Base-by-base conservation (phyloP, 768 basidiomycete species). In the Artomyces pyxidatus region DNA sequence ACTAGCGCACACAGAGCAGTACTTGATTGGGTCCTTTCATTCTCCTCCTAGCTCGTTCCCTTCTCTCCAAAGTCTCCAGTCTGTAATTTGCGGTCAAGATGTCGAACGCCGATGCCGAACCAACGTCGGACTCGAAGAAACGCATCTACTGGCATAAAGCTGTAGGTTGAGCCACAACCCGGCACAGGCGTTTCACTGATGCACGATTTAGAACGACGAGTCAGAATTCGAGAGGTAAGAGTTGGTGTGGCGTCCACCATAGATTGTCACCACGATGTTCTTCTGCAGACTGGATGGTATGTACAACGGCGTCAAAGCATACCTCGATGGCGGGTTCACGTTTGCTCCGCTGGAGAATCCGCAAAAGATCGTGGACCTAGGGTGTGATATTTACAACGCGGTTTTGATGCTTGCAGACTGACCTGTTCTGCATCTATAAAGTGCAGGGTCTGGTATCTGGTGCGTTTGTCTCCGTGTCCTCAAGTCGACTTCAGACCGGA, bases 301-400 rank as follows among this genome's bases (percentile, higher is more conserved):
- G 46, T 58, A 62, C 32, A 47, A 50, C 26, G 58, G 54, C 10
- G 45, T 62, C 48, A 59, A 52, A 47, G 42, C 27, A 5, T 61
- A 53, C 42, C 28, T 59, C 26, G 49, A 50, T 10, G 49, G 55
- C 29, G 46, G 49, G 14, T 35, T 59, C 19, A 46, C 51, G 19
- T 43, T 53, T 9, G 56, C 48, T 4, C 50, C 51, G 22, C 48
- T 62, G 14, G 49, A 48, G 4, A 48, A 56, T 14, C 61, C 61
- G 0, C 49, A 47, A n/a, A 54, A 45, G 7, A 61, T 62, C 39
- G 40, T 62, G 22, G 61, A 62, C 22, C 41, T 62, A 35, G 61
- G 61, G 61, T 62, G 48, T 9, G 49, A 48, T 22, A 17, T 25
- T 28, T n/a, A 6, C 42, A 57, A 47, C n/a, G 40, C 37, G 9